phyloP scores from a whole-genome alignment of 1,139 yeast species.

The Blastobotrys apis region DNA sequence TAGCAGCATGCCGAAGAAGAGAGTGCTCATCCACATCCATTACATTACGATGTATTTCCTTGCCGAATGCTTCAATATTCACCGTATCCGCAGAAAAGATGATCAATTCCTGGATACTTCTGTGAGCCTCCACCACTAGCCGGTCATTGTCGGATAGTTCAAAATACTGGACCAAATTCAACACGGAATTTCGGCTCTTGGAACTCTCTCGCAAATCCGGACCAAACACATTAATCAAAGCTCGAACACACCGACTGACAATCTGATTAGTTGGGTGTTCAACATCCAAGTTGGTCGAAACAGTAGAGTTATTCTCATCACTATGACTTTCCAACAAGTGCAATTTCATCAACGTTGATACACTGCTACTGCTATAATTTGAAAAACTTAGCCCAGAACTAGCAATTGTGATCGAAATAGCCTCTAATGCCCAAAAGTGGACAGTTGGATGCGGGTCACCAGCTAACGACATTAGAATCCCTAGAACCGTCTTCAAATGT shows the following conservation, averaged over 20 bases:
- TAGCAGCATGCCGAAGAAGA: slow-evolving; percentile 32
- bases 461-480: slow-evolving; percentile 57
- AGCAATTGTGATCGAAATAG: slow-evolving; percentile 54
- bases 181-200: slow-evolving; percentile 23
- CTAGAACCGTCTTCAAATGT: slow-evolving; percentile 46
- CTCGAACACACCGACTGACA: slow-evolving; percentile 41
- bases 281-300: slow-evolving; percentile 46
- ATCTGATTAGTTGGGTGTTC: slow-evolving; percentile 41
- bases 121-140: slow-evolving; percentile 30
- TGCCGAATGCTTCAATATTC: slow-evolving; percentile 27
- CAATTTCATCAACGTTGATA: slow-evolving; percentile 45
- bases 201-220: slow-evolving; percentile 43
- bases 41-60: slow-evolving; percentile 30
- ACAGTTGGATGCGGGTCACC: slow-evolving; percentile 84
- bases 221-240: slow-evolving; percentile 46
- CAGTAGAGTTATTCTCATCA: slow-evolving; percentile 40
- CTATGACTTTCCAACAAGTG: slow-evolving; percentile 56
- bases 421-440: slow-evolving; percentile 64
- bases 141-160: slow-evolving; percentile 26
- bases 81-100: slow-evolving; percentile 33
- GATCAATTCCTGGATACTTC: slow-evolving; percentile 30
- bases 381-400: slow-evolving; percentile 50
- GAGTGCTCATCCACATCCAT: slow-evolving; percentile 17
- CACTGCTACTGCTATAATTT: slow-evolving; percentile 41
- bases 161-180: slow-evolving; percentile 32